Conservation (phyloP, 768 basidiomycete genomes). For the Mycena venus region DNA sequence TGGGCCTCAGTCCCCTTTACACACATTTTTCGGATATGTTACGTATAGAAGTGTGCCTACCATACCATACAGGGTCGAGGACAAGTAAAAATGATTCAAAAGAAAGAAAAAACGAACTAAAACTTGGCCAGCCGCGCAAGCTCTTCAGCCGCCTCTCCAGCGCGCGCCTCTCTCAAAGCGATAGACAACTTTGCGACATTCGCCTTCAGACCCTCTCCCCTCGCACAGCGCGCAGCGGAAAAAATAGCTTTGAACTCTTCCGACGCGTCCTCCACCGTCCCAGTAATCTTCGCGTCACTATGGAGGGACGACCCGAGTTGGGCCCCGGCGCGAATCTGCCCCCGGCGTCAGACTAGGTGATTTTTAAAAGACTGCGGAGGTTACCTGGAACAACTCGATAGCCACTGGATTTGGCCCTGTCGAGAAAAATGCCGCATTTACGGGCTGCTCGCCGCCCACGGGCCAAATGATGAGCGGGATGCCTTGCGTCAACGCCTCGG, state of each 20-base stretch:
- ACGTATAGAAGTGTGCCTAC: no score
- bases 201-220: neutral
- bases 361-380: neutral
- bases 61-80: no score
- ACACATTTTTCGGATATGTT: no score
- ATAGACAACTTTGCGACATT: neutral
- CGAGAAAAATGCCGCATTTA: conserved; percentile 3
- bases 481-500: no score
- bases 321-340: conserved; percentile 1
- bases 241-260: conserved; percentile 9
- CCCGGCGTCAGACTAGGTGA: no score
- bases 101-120: no score
- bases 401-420: conserved; percentile 14
- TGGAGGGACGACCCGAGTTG: conserved; percentile 7
- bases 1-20: no score
- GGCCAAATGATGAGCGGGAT: no score
- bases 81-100: no score
- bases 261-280: conserved; percentile 14
- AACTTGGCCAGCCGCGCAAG: neutral
- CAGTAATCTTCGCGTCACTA: neutral
- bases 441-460: conserved; percentile 9
- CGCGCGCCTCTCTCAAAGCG: neutral
- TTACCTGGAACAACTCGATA: conserved; percentile 20
- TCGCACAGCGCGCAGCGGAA: neutral
- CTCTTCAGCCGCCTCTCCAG: neutral